Evolutionary conservation across 2,329 filamentous ascomycete genomes (phyloP).

Genomic region (Tolypocladium nubicola): DNA sequence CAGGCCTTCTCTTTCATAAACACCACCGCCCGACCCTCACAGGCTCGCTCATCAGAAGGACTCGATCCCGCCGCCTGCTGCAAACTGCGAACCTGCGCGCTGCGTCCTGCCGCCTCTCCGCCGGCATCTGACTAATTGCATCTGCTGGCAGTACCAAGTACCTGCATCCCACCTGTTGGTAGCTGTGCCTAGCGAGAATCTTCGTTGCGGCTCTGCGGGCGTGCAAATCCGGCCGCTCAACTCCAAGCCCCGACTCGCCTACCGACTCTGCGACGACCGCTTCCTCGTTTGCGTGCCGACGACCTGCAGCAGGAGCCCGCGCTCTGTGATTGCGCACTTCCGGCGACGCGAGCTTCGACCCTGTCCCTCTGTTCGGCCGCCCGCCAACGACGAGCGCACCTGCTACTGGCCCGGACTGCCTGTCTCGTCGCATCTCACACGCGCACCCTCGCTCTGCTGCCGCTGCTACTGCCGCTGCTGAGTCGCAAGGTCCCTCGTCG

Average conservation of each 20-base stretch:
- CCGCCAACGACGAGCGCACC: neutral
- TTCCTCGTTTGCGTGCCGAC: neutral
- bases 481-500: neutral
- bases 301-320: neutral
- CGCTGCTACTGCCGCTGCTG: neutral
- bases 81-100: neutral
- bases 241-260: neutral
- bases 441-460: neutral
- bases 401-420: neutral
- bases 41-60: neutral
- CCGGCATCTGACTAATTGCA: neutral
- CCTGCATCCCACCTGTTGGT: neutral
- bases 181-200: neutral
- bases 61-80: neutral
- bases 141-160: neutral
- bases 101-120: neutral
- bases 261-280: neutral
- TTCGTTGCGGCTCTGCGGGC: conserved; percentile 2
- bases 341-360: neutral
- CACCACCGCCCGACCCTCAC: neutral
- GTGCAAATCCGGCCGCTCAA: neutral
- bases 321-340: no score
- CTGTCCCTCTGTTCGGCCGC: neutral
- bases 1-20: neutral
- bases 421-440: conserved; percentile 1